A percentile compares a stretch with the other conserved stretches of the same genome.
These are phyloP conservation scores for Apophysomyces variabilis DNA, from an alignment of 371 early-diverging fungal genomes.

Conservation along the genomic window DNA sequence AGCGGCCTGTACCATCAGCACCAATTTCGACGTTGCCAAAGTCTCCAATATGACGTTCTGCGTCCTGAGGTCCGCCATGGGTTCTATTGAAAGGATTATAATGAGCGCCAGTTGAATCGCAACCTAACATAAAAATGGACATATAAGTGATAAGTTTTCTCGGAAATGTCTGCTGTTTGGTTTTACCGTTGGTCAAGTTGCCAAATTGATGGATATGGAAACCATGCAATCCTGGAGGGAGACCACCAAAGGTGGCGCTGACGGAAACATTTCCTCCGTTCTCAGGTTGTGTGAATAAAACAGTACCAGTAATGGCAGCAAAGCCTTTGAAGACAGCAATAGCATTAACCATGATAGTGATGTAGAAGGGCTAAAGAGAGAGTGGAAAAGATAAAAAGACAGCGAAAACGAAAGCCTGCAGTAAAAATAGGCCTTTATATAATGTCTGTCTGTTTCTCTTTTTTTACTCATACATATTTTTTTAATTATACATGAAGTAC, in stretches of 20 bases:
- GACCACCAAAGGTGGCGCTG: conserved; percentile 61
- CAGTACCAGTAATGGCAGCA: conserved; percentile 62
- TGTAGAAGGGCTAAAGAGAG: not conserved
- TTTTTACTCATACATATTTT: too few species aligned
- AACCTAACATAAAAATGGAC: conserved; percentile 35
- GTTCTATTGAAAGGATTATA: conserved; percentile 74
- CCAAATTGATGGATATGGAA: conserved; percentile 84
- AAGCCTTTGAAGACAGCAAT: conserved; percentile 62
- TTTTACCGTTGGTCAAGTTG: conserved; percentile 68
- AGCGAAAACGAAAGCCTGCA: conserved; percentile 8
- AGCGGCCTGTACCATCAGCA: conserved; percentile 54
- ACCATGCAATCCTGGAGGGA: conserved; percentile 80
- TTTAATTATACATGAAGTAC: too few species aligned
- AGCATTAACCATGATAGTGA: conserved; percentile 57
- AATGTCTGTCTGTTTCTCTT: not conserved
- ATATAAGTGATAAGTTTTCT: not conserved
- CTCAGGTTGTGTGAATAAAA: conserved; percentile 68
- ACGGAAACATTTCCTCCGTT: conserved; percentile 57
- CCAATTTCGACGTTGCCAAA: conserved; percentile 77
- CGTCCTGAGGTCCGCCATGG: conserved; percentile 73
- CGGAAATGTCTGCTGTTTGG: not conserved
- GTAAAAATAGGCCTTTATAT: not conserved
- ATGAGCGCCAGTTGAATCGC: conserved; percentile 74
- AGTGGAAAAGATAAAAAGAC: not conserved
- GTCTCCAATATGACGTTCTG: conserved; percentile 81